A percentile compares a stretch with the other conserved stretches of the same genome.
These are phyloP conservation scores for Euphorbia pulcherrima DNA, from an alignment of 345 rosid genomes.

Conservation along the genomic window DNA sequence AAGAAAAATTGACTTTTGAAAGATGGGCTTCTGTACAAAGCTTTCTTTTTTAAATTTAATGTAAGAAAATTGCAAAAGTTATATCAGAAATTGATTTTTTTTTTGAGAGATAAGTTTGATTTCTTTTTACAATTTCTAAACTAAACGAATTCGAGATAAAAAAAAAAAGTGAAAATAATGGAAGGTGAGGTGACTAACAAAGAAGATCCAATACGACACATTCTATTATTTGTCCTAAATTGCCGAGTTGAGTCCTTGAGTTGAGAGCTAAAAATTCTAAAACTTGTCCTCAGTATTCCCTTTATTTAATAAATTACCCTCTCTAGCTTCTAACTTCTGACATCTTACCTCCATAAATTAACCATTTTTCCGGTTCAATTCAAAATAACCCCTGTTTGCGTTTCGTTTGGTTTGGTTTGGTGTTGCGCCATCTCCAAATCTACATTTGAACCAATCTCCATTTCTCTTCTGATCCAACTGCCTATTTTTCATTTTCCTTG, in stretches of 20 bases:
- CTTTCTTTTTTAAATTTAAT: too few relatives aligned
- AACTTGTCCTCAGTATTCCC: background rate
- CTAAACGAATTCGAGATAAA: too few relatives aligned
- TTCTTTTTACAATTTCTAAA: too few relatives aligned
- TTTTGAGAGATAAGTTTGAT: too few relatives aligned
- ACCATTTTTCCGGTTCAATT: slow-evolving; percentile 2
- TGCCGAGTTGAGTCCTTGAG: too few relatives aligned
- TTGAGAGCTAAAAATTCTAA: background rate
- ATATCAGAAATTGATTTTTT: too few relatives aligned
- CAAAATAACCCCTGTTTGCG: too few relatives aligned
- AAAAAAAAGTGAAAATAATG: background rate
- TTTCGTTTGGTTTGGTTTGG: background rate
- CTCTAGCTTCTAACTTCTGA: background rate
- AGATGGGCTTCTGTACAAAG: too few relatives aligned
- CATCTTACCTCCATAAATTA: slow-evolving; percentile 2
- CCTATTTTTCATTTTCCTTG: background rate
- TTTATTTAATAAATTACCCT: background rate
- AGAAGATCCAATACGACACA: background rate
- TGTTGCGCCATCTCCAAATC: slow-evolving; percentile 9
- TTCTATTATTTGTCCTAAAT: slow-evolving; percentile 12
- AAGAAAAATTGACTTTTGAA: too few relatives aligned
- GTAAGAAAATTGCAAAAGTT: too few relatives aligned
- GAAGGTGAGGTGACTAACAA: background rate
- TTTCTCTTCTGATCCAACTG: slow-evolving; percentile 3
- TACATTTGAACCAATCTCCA: background rate